Evolutionary conservation across 139 green algal species (phyloP), one percentile per base, ranked within the genome.

Genomic region (Diplosphaera chodatii): DNA sequence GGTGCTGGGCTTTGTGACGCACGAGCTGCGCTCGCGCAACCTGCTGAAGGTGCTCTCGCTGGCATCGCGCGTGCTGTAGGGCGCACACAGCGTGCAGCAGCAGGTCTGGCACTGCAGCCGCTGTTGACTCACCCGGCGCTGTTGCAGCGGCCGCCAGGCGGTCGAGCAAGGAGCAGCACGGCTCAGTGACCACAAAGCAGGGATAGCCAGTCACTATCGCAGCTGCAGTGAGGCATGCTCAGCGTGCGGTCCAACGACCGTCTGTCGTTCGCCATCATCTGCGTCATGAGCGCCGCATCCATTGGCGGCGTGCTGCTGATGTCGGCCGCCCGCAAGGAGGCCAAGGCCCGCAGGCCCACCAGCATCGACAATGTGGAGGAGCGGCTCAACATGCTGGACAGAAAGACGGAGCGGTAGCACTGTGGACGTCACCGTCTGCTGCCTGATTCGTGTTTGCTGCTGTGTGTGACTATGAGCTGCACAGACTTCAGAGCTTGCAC

Each of bases 1-100:
- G n/a, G 84, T 89, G 56, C 74, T 89, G 67, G 82, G 84, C 30
- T 86, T 89, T 68, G 84, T 82, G 1, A 88, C 84, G 0, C 82
- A 88, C 69, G 84, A 89, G 75, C 79, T 89, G 55, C 73, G 84
- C 2, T 72, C 82, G 22, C 68, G 79, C 20, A 65, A 84, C 55
- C 67, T 88, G 68, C 77, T 88, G 65, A 89, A 89, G 71, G 71
- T 89, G 25, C 67, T 90, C 25, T 85, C 83, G 1, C 64, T 90
- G 63, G 83, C 84, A 29, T 63, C 80, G 3, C 65, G 80, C 33
- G 83, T 90, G 15, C 70, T 90, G 64, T 90, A n/a, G n/a, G n/a
- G n/a, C n/a, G n/a, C n/a, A n/a, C n/a, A n/a, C n/a, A n/a, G n/a
- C n/a, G n/a, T n/a, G n/a, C n/a, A n/a, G n/a, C n/a, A n/a, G n/a